Evolutionary conservation across 768 basidiomycete species (phyloP).

Genomic region (Russula abietina): DNA sequence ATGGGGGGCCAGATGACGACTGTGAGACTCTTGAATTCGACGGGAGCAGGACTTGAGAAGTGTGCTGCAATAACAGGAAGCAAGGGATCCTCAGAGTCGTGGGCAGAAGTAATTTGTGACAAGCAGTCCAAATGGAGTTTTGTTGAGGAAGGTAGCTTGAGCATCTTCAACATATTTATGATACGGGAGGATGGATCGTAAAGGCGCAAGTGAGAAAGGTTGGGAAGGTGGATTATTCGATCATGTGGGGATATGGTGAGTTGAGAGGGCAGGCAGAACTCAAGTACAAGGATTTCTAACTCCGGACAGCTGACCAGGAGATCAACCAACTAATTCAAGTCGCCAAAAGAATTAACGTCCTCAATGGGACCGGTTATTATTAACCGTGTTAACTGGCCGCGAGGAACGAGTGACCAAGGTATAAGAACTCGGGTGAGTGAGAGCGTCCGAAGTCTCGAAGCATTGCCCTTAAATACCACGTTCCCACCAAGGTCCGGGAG

Average conservation of each 20-base stretch:
- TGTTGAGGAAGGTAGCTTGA: slow-evolving; percentile 3
- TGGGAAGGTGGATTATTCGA: neutral
- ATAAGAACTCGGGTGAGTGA: neutral
- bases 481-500: neutral
- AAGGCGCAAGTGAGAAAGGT: no score
- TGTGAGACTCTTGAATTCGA: neutral
- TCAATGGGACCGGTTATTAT: neutral
- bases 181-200: no score
- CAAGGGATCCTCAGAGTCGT: neutral
- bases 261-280: neutral
- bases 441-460: neutral
- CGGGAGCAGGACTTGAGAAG: neutral
- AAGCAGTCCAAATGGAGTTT: neutral
- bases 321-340: neutral
- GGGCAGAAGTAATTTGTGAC: neutral
- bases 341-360: neutral
- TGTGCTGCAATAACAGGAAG: neutral
- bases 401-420: slow-evolving; percentile 2
- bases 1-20: neutral
- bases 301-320: neutral
- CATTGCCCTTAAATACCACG: neutral
- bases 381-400: slow-evolving; percentile 6
- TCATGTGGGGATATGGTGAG: neutral
- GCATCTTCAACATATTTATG: no score
- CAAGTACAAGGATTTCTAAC: slow-evolving; percentile 9